Base-by-base conservation (phyloP, 2,329 filamentous ascomycete species). In the Fusarium liriodendri region DNA sequence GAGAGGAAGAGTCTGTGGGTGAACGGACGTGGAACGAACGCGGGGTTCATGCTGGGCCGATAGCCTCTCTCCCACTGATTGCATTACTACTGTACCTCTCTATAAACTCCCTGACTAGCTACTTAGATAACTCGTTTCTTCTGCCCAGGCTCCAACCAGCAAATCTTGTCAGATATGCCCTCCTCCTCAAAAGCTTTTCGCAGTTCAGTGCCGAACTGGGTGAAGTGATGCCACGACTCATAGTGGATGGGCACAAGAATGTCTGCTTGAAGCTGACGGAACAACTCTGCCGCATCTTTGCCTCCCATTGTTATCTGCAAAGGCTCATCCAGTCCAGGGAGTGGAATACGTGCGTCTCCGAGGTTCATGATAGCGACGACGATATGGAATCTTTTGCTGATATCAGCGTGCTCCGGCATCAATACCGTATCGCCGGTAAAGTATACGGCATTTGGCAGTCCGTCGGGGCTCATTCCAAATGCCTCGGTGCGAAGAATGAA, bases 361-460 rank as follows among this genome's bases (percentile, higher is more conserved):
- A 85, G 66, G 60, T 87, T 86, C 69, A 86, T 73, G 6, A 87
- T 62, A 0, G 85, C 84, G 9, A 80, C 80, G 6, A 74, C 71
- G 11, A 87, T 69, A 60, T 86, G 82, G 61, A 76, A 87, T 47
- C 67, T 70, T 1, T 83, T 77, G 1, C 75, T 64, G 38, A 86
- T 83, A 1, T 74, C 65, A 6, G 85, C 78, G 18, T 27, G 22
- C 70, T 87, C 85, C 2, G 83, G 78, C 0, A 86, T 74, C 64
- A 87, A 87, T 5, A 87, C 81, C 0, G 86, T 88, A 66, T 88
- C 86, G 1, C 86, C 86, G 0, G 85, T 83, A 75, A 88, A 85
- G 69, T 84, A 88, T 9, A 88, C 82, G 3, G 82, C 86, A 64
- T 87, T 87, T 0, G 84, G 85, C 0, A 72, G 73, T 0, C 83